Conservation (phyloP, 2,329 filamentous ascomycete genomes). For the Aureobasidium sp. region DNA sequence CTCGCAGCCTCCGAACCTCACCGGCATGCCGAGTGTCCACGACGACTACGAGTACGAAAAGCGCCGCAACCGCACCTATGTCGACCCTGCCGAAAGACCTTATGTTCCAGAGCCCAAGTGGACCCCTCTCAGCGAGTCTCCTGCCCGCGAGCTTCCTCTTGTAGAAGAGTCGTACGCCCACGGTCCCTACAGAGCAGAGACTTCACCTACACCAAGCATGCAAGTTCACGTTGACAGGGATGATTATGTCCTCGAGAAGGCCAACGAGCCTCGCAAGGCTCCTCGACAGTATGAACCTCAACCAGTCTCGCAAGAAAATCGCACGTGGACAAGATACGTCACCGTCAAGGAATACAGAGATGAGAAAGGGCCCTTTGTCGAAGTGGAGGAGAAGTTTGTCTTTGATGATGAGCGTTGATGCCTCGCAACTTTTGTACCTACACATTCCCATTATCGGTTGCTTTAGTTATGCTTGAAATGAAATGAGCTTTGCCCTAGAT, state of each 20-base stretch:
- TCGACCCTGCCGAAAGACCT: background rate
- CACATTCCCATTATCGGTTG: background rate
- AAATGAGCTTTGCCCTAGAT: background rate
- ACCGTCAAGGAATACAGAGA: conserved; percentile 11
- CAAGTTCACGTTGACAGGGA: conserved; percentile 9
- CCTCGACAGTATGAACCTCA: background rate
- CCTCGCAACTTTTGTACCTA: background rate
- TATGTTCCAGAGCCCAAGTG: conserved; percentile 3
- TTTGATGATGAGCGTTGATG: conserved; percentile 3
- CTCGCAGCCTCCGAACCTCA: background rate
- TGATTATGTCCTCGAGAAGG: background rate
- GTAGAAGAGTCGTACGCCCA: background rate
- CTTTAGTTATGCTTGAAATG: background rate
- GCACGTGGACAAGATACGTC: conserved; percentile 4
- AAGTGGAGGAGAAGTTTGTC: conserved; percentile 15
- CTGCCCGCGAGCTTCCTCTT: conserved; percentile 9
- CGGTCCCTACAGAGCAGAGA: conserved; percentile 12
- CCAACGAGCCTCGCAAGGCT: background rate
- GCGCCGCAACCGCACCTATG: background rate
- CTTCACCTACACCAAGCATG: conserved; percentile 9
- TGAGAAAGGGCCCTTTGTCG: conserved; percentile 2
- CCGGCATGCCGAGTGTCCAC: background rate
- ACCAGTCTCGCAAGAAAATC: background rate
- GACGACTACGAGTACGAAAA: background rate
- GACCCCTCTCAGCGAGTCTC: conserved; percentile 11